A percentile compares a stretch with the other conserved stretches of the same genome.
phyloP scores from a whole-genome alignment of 108 stramenopile genomes.

The Pseudonitzschia multiseries region DNA sequence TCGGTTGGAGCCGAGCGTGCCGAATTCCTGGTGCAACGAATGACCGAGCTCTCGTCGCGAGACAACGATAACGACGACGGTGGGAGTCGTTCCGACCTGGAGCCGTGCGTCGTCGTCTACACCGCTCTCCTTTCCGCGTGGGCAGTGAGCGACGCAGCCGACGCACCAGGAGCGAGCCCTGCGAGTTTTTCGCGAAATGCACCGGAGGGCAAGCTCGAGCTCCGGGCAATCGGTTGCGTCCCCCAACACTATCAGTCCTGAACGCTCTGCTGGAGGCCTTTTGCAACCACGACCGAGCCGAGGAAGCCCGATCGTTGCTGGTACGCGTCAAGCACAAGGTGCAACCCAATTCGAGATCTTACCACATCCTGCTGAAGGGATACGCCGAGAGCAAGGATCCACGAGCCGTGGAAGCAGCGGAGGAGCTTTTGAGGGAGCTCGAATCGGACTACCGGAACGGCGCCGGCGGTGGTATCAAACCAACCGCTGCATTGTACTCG shows the following conservation, averaged over 20 bases:
- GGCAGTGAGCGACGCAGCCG: constrained; percentile 4
- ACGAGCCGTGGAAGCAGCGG: constrained; percentile 13
- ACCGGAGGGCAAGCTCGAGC: background rate
- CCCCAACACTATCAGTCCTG: constrained; percentile 1
- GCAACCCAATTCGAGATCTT: constrained; percentile 1
- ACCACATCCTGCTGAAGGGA: constrained; percentile 5
- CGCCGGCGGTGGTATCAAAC: background rate
- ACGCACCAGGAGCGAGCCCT: constrained; percentile 14
- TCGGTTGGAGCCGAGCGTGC: constrained; percentile 9
- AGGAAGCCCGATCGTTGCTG: constrained; percentile 4
- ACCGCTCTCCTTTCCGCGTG: constrained; percentile 16
- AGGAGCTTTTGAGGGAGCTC: constrained; percentile 2
- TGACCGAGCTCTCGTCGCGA: constrained; percentile 10
- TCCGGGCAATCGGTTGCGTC: background rate
- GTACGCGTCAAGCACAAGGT: background rate
- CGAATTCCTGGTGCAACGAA: constrained; percentile 6
- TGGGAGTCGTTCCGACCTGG: background rate
- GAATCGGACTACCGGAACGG: constrained; percentile 1
- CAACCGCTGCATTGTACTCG: constrained; percentile 2
- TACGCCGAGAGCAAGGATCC: constrained; percentile 4
- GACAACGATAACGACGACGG: no score
- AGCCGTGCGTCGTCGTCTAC: constrained; percentile 15
- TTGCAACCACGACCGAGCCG: constrained; percentile 3
- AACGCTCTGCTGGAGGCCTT: constrained; percentile 12
- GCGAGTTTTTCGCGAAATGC: constrained; percentile 17